phyloP scores from a whole-genome alignment of 352 stramenopile genomes.

The Phytophthora chlamydospora region DNA sequence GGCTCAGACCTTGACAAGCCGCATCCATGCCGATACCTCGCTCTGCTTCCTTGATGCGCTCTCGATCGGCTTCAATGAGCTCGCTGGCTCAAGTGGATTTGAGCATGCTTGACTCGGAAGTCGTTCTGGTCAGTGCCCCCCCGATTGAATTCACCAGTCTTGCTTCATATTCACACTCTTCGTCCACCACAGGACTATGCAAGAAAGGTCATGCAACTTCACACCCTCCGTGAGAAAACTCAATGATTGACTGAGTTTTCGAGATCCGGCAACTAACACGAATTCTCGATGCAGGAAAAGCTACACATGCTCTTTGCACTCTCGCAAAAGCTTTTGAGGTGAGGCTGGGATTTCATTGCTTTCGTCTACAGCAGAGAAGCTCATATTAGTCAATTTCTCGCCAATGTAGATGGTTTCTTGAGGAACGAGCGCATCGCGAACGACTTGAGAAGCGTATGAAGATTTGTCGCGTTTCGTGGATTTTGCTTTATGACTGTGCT shows the following conservation, averaged over 20 bases:
- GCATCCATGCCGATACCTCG: constrained; percentile 12
- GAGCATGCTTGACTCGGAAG: constrained; percentile 28
- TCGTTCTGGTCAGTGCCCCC: constrained; percentile 29
- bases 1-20: background rate
- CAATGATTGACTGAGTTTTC: background rate
- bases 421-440: constrained; percentile 29
- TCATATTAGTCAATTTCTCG: background rate
- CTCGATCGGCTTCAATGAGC: constrained; percentile 37
- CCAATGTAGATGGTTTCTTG: constrained; percentile 34
- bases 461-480: background rate
- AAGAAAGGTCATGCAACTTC: constrained; percentile 40
- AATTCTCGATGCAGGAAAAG: constrained; percentile 30
- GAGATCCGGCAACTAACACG: background rate
- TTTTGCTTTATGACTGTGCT: background rate
- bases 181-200: constrained; percentile 35
- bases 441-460: constrained; percentile 22
- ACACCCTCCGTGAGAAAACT: constrained; percentile 19
- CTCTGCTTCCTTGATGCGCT: constrained; percentile 26
- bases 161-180: background rate
- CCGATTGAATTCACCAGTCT: background rate
- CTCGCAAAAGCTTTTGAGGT: constrained; percentile 45
- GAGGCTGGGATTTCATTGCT: background rate
- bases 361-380: too few relatives aligned
- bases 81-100: constrained; percentile 42
- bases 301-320: constrained; percentile 47